Evolutionary conservation across 768 basidiomycete species (phyloP).

Genomic region (Hericium alpestre): DNA sequence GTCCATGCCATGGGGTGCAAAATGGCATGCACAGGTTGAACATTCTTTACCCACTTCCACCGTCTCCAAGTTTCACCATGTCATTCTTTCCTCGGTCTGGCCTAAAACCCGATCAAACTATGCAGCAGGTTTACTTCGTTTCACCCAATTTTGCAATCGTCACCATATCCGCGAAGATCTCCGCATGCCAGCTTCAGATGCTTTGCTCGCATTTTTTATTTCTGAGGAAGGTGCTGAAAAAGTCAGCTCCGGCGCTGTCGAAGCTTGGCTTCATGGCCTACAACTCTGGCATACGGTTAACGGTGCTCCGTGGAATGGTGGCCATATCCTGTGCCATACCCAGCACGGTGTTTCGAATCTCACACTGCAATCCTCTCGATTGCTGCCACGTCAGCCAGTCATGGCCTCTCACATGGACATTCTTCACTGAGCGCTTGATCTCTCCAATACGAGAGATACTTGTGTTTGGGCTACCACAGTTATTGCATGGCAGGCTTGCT

Average conservation of each 20-base stretch:
- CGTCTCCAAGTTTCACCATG: too few species aligned
- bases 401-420: constrained; percentile 20
- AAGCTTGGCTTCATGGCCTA: constrained; percentile 28
- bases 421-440: constrained; percentile 20
- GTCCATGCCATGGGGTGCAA: too few species aligned
- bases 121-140: too few species aligned
- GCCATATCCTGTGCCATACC: constrained; percentile 17
- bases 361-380: constrained; percentile 19
- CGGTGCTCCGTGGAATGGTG: constrained; percentile 21
- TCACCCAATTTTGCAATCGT: constrained; percentile 23
- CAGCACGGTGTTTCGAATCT: constrained; percentile 21
- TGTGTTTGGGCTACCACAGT: constrained; percentile 19
- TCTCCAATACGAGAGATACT: constrained; percentile 20
- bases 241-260: constrained; percentile 13
- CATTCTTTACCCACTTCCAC: too few species aligned
- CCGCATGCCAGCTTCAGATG: constrained; percentile 18
- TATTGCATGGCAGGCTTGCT: too few species aligned
- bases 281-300: constrained; percentile 39
- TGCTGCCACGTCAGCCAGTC: constrained; percentile 16
- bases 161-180: constrained; percentile 21
- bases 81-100: too few species aligned
- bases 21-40: too few species aligned
- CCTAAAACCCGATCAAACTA: too few species aligned
- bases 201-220: constrained; percentile 17
- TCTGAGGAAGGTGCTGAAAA: not conserved